Conservation (phyloP, 169 alveolate species). For the Plasmodium knowlesi region DNA sequence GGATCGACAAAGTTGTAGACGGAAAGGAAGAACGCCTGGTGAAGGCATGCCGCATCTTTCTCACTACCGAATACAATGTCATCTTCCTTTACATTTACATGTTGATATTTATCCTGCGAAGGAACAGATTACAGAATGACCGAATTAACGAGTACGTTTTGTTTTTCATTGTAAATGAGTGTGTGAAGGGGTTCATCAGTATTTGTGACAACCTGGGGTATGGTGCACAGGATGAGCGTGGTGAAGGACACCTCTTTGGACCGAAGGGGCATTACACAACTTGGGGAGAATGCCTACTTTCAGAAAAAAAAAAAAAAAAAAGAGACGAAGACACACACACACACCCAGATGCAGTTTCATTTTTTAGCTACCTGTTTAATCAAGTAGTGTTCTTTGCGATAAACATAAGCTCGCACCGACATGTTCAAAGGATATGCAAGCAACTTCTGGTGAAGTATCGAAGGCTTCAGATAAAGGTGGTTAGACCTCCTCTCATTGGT, state of each 20-base stretch:
- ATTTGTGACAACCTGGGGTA: neutral
- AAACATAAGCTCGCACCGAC: slow-evolving; percentile 28
- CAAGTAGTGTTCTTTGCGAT: slow-evolving; percentile 26
- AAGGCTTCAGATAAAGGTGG: slow-evolving; percentile 4
- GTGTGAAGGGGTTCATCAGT: slow-evolving; percentile 10
- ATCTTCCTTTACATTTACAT: slow-evolving; percentile 34
- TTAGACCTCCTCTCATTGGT: slow-evolving; percentile 34
- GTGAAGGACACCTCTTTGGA: neutral
- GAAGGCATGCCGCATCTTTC: slow-evolving; percentile 8
- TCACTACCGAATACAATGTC: slow-evolving; percentile 21
- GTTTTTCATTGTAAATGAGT: slow-evolving; percentile 23
- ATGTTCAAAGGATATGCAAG: slow-evolving; percentile 23
- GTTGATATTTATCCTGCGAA: slow-evolving; percentile 12
- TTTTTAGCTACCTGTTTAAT: slow-evolving; percentile 41
- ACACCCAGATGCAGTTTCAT: neutral
- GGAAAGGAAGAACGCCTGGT: neutral
- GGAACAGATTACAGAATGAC: slow-evolving; percentile 1
- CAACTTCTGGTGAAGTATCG: slow-evolving; percentile 13
- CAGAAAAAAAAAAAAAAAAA: neutral
- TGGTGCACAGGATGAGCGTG: neutral
- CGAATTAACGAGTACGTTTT: slow-evolving; percentile 25
- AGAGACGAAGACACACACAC: neutral
- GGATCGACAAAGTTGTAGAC: neutral
- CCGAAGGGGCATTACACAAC: neutral
- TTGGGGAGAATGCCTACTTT: no score